Conservation (phyloP, 2,329 filamentous ascomycete species). For the Aspergillus calidoustus region DNA sequence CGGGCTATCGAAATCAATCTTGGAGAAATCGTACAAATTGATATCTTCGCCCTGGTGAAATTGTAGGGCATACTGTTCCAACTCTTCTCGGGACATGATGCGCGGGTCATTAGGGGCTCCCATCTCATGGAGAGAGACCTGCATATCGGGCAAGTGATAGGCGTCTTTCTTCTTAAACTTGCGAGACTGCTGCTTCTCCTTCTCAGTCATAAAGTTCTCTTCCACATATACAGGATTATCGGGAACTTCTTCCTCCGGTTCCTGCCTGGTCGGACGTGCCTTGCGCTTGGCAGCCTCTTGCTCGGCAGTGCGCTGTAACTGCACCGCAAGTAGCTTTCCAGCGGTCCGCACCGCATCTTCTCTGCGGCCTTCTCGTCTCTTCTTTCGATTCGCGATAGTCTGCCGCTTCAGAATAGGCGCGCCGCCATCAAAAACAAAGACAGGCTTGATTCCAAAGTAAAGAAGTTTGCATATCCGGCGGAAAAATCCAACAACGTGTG, state of each 20-base stretch:
- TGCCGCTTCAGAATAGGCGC: conserved; percentile 89
- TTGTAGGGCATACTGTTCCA: conserved; percentile 91
- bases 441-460: conserved; percentile 93
- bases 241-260: conserved; percentile 71
- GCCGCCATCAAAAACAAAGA: conserved; percentile 97
- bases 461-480: conserved; percentile 96
- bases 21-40: conserved; percentile 89
- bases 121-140: conserved; percentile 79
- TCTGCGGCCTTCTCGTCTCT: conserved; percentile 79
- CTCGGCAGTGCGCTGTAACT: conserved; percentile 89
- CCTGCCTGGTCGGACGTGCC: conserved; percentile 48
- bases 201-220: conserved; percentile 79
- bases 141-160: conserved; percentile 89
- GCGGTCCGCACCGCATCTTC: conserved; percentile 94
- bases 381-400: conserved; percentile 80
- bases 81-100: conserved; percentile 93
- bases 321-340: conserved; percentile 86
- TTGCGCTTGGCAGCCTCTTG: conserved; percentile 75
- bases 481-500: conserved; percentile 97
- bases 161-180: conserved; percentile 90
- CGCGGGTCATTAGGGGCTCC: conserved; percentile 88
- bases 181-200: conserved; percentile 74
- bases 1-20: conserved; percentile 95
- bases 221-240: conserved; percentile 84
- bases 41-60: conserved; percentile 93